Evolutionary conservation across 2,329 filamentous ascomycete genomes (phyloP).

Genomic region (Xylariaceae sp.): DNA sequence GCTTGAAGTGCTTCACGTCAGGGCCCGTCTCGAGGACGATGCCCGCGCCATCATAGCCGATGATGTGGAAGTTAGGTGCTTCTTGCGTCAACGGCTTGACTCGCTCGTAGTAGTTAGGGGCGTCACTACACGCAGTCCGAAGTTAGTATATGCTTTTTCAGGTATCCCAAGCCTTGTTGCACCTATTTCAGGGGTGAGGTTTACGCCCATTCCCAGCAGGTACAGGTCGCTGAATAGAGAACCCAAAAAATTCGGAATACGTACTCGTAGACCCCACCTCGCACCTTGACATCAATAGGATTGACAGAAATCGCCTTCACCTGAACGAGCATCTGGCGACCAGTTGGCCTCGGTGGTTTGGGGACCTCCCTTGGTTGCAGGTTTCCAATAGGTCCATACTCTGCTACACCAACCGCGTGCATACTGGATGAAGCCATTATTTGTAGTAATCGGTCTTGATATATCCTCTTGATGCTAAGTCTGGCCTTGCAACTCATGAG

Average conservation of each 20-base stretch:
- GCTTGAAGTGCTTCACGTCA: slow-evolving; percentile 39
- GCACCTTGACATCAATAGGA: slow-evolving; percentile 44
- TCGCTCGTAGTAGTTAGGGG: slow-evolving; percentile 41
- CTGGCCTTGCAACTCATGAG: not conserved
- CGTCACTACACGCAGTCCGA: slow-evolving; percentile 24
- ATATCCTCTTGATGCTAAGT: slow-evolving; percentile 2
- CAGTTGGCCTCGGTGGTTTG: slow-evolving; percentile 24
- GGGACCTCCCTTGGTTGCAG: slow-evolving; percentile 24
- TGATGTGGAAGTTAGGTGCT: slow-evolving; percentile 39
- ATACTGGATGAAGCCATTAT: slow-evolving; percentile 25
- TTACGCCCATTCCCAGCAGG: not conserved
- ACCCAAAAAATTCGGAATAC: not conserved
- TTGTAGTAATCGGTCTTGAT: slow-evolving; percentile 1
- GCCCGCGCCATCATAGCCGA: slow-evolving; percentile 48
- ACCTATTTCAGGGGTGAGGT: not conserved
- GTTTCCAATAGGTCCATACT: slow-evolving; percentile 29
- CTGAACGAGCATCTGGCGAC: slow-evolving; percentile 27
- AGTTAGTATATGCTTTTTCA: not conserved
- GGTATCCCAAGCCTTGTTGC: not conserved
- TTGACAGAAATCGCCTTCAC: slow-evolving; percentile 42
- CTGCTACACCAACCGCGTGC: slow-evolving; percentile 28
- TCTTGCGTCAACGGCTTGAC: slow-evolving; percentile 25
- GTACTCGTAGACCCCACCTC: slow-evolving; percentile 38
- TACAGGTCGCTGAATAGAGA: not conserved
- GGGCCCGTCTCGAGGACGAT: slow-evolving; percentile 40